A percentile compares a stretch with the other conserved stretches of the same genome.
These are phyloP conservation scores for Cyclotella kingstonii DNA, from an alignment of 108 stramenopile genomes.

Conservation along the genomic window DNA sequence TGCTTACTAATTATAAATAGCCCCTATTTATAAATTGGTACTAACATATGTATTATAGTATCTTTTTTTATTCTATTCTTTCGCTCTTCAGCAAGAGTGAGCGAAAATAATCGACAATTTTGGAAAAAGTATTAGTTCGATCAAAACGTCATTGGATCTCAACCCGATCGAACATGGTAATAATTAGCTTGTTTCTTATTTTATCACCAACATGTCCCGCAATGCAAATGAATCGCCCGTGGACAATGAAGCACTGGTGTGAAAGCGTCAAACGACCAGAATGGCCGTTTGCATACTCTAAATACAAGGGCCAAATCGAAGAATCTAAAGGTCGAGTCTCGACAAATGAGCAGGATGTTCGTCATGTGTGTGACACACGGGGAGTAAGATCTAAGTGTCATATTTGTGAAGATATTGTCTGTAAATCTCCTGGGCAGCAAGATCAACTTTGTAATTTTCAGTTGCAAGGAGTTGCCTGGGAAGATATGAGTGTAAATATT, in stretches of 20 bases:
- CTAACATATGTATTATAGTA: no score
- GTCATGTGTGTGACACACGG: slow-evolving; percentile 59
- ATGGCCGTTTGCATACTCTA: slow-evolving; percentile 84
- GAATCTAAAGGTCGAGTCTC: slow-evolving; percentile 76
- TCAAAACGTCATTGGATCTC: no score
- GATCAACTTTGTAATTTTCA: slow-evolving; percentile 58
- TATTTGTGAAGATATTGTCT: slow-evolving; percentile 75
- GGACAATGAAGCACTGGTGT: slow-evolving; percentile 67
- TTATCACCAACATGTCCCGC: slow-evolving; percentile 5
- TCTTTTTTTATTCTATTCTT: no score
- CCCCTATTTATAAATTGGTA: no score
- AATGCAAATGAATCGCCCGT: slow-evolving; percentile 58
- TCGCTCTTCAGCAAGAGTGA: no score
- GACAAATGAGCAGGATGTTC: slow-evolving; percentile 65
- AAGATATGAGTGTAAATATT: slow-evolving; percentile 57
- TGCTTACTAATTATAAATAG: no score
- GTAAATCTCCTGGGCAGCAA: slow-evolving; percentile 24
- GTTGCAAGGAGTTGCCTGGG: slow-evolving; percentile 65
- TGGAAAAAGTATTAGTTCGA: no score
- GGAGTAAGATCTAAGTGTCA: slow-evolving; percentile 79
- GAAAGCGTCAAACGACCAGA: slow-evolving; percentile 46
- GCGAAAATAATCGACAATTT: no score
- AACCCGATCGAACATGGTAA: no score
- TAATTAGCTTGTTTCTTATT: no score
- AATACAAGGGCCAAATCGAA: slow-evolving; percentile 57